phyloP scores from a whole-genome alignment of 352 stramenopile species.

The Pythium volutum region DNA sequence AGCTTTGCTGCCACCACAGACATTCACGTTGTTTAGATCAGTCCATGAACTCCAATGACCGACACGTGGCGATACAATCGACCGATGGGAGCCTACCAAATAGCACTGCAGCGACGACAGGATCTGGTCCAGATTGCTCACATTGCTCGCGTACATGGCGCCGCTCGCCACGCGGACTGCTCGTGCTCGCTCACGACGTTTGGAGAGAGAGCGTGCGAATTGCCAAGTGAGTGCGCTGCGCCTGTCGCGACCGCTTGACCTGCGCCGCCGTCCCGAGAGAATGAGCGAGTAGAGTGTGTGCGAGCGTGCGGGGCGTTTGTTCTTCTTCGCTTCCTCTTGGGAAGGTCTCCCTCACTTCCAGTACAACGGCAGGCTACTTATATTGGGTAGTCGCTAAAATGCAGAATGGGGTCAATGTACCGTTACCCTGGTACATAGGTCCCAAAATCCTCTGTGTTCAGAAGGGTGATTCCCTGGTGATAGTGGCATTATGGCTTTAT shows the following conservation, averaged over 20 bases:
- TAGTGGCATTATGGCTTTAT: constrained; percentile 8
- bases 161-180: background rate
- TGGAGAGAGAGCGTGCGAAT: background rate
- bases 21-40: background rate
- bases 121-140: constrained; percentile 87
- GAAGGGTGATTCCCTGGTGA: background rate
- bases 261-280: background rate
- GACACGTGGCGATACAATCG: background rate
- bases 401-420: constrained; percentile 17
- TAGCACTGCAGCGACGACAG: constrained; percentile 85
- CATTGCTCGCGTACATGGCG: constrained; percentile 81
- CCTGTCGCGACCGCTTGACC: background rate
- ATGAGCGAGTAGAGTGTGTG: constrained; percentile 3
- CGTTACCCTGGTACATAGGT: constrained; percentile 10
- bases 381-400: constrained; percentile 7
- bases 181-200: background rate
- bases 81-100: constrained; percentile 34
- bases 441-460: constrained; percentile 2
- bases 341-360: constrained; percentile 12
- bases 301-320: constrained; percentile 2
- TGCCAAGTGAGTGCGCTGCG: background rate
- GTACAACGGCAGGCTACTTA: background rate
- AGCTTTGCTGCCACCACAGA: constrained; percentile 56
- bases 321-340: constrained; percentile 18
- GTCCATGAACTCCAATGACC: background rate